Percentiles rank a stretch among this genome's conserved stretches.
Conservation (phyloP, 2,329 filamentous ascomycete species). For the Calonectria pteridis region DNA sequence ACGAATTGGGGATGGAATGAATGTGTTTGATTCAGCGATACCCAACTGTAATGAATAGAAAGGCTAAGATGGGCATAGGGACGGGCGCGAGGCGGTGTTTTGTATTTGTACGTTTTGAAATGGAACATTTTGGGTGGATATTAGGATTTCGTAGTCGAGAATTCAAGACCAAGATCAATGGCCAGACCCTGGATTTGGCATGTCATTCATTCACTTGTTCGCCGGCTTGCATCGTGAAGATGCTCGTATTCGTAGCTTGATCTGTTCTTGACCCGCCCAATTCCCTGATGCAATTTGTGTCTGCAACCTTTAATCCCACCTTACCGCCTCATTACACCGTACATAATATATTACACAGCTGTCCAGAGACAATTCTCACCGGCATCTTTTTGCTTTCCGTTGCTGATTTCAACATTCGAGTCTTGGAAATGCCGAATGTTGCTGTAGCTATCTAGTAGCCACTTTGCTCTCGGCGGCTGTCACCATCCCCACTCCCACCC, state of each 20-base stretch:
- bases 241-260: background rate
- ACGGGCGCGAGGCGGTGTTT: constrained; percentile 21
- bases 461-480: constrained; percentile 62
- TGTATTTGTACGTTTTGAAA: constrained; percentile 18
- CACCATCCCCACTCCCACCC: constrained; percentile 42
- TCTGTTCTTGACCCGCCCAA: background rate
- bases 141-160: background rate
- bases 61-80: constrained; percentile 33
- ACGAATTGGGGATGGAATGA: constrained; percentile 2
- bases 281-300: background rate
- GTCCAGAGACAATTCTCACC: background rate
- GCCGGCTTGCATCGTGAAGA: too few species aligned
- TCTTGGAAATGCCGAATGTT: background rate
- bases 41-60: constrained; percentile 45
- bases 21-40: constrained; percentile 47
- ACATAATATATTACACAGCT: constrained; percentile 3
- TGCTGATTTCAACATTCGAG: background rate
- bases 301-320: background rate
- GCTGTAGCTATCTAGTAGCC: constrained; percentile 57
- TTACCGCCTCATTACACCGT: background rate
- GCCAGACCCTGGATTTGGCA: background rate
- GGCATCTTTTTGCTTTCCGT: background rate
- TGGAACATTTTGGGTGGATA: constrained; percentile 10
- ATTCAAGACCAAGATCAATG: background rate
- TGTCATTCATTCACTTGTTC: too few species aligned